Percentiles rank a stretch among this genome's conserved stretches.
phyloP scores from a whole-genome alignment of 129 eudicot genomes.

The Gnaphalium uliginosum region DNA sequence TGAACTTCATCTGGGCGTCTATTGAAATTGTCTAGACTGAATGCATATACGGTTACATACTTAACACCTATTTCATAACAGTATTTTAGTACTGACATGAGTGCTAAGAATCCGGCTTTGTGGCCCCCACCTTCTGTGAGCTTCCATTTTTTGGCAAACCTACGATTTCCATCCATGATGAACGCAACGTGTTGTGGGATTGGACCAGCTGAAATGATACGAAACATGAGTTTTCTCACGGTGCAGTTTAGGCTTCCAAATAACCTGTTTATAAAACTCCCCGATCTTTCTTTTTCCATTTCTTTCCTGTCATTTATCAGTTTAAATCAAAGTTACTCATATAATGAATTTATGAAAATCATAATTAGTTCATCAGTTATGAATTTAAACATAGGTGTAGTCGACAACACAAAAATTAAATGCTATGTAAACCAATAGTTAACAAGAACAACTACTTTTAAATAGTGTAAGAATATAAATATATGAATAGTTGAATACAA shows the following conservation, averaged over 20 bases:
- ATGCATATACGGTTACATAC: constrained; percentile 52
- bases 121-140: constrained; percentile 65
- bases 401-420: too few species aligned
- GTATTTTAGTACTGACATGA: constrained; percentile 63
- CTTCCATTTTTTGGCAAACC: constrained; percentile 51
- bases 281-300: constrained; percentile 31
- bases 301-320: constrained; percentile 27
- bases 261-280: constrained; percentile 19
- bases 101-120: constrained; percentile 58
- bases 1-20: constrained; percentile 66
- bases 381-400: too few species aligned
- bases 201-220: constrained; percentile 50
- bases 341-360: neutral
- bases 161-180: constrained; percentile 74
- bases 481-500: too few species aligned
- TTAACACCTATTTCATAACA: constrained; percentile 64
- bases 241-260: constrained; percentile 37
- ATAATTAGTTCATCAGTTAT: neutral
- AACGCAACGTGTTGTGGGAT: constrained; percentile 66
- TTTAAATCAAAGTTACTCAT: neutral
- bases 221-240: constrained; percentile 39
- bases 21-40: constrained; percentile 67
- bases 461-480: too few species aligned
- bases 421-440: neutral
- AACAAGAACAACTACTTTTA: too few species aligned